phyloP scores from a whole-genome alignment of 345 rosid genomes.

The Trapa incisa region DNA sequence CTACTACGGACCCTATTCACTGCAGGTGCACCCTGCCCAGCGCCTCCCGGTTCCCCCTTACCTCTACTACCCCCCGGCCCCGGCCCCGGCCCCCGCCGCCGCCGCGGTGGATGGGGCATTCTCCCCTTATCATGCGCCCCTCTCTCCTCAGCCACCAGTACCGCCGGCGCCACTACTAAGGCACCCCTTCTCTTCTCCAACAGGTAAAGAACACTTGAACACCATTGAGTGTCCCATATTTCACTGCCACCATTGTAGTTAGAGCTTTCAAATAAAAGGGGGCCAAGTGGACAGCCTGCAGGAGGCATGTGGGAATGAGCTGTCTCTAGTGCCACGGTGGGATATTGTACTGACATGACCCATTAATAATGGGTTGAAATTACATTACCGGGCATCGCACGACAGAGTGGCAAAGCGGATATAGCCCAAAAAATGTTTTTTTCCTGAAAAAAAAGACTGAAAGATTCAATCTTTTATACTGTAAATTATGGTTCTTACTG shows the following conservation, averaged over 20 bases:
- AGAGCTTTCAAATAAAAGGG: too few relatives aligned
- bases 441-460: neutral
- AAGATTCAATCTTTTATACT: neutral
- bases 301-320: constrained; percentile 7
- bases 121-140: constrained; percentile 28
- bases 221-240: too few relatives aligned
- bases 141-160: constrained; percentile 22
- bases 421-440: neutral
- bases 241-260: too few relatives aligned
- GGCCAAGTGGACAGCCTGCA: constrained; percentile 3
- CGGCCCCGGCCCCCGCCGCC: constrained; percentile 34
- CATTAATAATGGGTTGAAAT: neutral
- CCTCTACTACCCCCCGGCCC: constrained; percentile 34
- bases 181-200: constrained; percentile 18
- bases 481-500: neutral
- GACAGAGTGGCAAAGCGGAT: constrained; percentile 1
- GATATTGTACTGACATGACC: neutral
- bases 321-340: neutral
- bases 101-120: constrained; percentile 27
- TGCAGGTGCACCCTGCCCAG: constrained; percentile 35
- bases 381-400: neutral
- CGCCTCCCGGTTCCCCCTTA: constrained; percentile 29
- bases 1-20: constrained; percentile 45
- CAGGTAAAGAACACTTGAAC: constrained; percentile 26
- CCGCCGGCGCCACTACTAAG: constrained; percentile 12